Base-by-base conservation (phyloP, 2,329 filamentous ascomycete genomes). In the Penicillium psychrosexuale region DNA sequence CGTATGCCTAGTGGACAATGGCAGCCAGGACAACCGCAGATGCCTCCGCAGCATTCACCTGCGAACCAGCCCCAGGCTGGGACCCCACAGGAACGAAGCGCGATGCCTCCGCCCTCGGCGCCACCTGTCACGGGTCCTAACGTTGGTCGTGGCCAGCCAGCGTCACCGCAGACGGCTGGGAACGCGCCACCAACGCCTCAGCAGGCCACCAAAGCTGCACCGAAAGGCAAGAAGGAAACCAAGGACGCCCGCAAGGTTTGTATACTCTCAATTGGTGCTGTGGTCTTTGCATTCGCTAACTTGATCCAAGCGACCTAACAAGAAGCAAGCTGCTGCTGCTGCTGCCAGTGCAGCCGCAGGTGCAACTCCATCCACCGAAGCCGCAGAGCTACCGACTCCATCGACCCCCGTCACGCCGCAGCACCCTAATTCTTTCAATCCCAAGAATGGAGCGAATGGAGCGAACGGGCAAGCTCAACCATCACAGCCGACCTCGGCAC, bases 141-240 rank as follows among this genome's bases (percentile, higher is more conserved):
- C 53, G 67, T 71, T 47, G 75, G 74, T 47, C 74, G 76, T 31
- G 67, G 70, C 24, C 73, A 75, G 58, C 72, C 75, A 15, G 67
- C 71, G 22, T 79, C 78, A 51, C 77, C 78, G 46, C 71, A 77
- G 53, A 72, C 72, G n/a, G 70, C 67, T 40, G 62, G 65, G 17
- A 72, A 75, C 52, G 82, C 82, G 19, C 83, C 84, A 15, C 84
- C 84, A 6, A 87, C 84, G 6, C 84, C 84, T 2, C 82, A 80
- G 57, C 83, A 84, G 67, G 65, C 73, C n/a, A 81, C 79, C 66
- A 87, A 77, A 65, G 76, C 71, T n/a, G 80, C 78, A 47, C 82
- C 80, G 8, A 85, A 84, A 67, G 63, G 65, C n/a, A 86, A 85
- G 75, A 84, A 85, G 68, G 77, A 78, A 33, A 71, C 72, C 7